phyloP scores from a whole-genome alignment of 1,284 basidiomycete species.

The Naganishia sp. region DNA sequence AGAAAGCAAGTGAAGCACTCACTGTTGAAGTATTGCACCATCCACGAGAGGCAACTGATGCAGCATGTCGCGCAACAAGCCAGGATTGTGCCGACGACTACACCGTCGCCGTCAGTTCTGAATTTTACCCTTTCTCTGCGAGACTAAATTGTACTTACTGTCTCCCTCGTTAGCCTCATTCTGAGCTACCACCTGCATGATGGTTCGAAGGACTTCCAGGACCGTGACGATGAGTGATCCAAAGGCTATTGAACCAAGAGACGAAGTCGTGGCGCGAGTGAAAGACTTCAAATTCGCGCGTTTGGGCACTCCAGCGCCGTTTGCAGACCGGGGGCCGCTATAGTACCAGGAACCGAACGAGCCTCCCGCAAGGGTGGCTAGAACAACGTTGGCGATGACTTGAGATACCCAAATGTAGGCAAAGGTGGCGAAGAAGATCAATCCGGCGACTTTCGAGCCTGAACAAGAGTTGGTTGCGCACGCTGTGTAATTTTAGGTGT shows the following conservation, averaged over 20 bases:
- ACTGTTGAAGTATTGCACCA: slow-evolving; percentile 78
- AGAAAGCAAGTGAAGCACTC: neutral
- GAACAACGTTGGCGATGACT: slow-evolving; percentile 72
- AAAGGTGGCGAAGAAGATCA: slow-evolving; percentile 76
- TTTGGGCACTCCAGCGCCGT: slow-evolving; percentile 58
- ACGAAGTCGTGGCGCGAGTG: slow-evolving; percentile 76
- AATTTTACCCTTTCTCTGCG: neutral
- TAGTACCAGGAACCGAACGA: slow-evolving; percentile 58
- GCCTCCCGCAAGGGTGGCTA: slow-evolving; percentile 77
- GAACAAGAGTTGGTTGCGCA: slow-evolving; percentile 57
- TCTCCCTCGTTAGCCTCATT: slow-evolving; percentile 73
- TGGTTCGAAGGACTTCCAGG: slow-evolving; percentile 70
- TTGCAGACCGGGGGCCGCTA: slow-evolving; percentile 46
- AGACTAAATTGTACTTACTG: slow-evolving; percentile 56
- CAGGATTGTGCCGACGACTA: slow-evolving; percentile 69
- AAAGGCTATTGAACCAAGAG: slow-evolving; percentile 85
- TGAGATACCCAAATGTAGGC: slow-evolving; percentile 79
- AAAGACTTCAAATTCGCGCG: slow-evolving; percentile 73
- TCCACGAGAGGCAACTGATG: slow-evolving; percentile 67
- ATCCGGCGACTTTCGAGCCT: slow-evolving; percentile 63
- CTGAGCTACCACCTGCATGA: slow-evolving; percentile 59
- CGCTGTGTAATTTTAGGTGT: slow-evolving; percentile 28
- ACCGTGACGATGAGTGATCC: slow-evolving; percentile 86
- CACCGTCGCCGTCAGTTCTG: too few relatives aligned
- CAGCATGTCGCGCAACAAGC: slow-evolving; percentile 77